These are phyloP conservation scores for Boletus subparvulus DNA, from an alignment of 768 basidiomycete species.

Conservation along the genomic window DNA sequence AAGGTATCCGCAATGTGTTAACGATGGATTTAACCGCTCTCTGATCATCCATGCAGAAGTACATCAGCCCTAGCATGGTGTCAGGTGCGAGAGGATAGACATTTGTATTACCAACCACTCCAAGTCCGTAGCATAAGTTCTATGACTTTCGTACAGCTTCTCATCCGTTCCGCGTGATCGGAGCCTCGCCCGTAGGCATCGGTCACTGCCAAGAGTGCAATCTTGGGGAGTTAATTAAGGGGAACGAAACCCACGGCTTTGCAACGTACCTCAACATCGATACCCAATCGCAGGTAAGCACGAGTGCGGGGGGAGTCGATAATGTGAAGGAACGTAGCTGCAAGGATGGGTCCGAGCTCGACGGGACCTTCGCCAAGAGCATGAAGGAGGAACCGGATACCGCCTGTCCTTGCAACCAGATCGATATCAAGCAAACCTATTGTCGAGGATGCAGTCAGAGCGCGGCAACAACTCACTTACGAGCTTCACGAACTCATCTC, in stretches of 20 bases:
- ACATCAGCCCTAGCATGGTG: constrained; percentile 71
- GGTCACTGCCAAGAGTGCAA: constrained; percentile 85
- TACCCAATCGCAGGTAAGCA: constrained; percentile 71
- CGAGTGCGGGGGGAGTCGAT: constrained; percentile 85
- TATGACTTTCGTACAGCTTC: constrained; percentile 73
- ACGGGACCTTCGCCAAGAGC: constrained; percentile 87
- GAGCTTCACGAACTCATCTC: constrained; percentile 71
- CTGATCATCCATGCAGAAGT: constrained; percentile 89
- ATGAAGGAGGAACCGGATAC: constrained; percentile 82
- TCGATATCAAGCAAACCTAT: constrained; percentile 87
- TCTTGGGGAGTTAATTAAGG: constrained; percentile 40
- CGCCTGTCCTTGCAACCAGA: constrained; percentile 76
- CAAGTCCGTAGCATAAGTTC: constrained; percentile 86
- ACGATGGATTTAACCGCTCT: constrained; percentile 82
- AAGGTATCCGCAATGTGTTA: constrained; percentile 85
- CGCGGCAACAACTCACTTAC: constrained; percentile 4
- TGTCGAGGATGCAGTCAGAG: constrained; percentile 9
- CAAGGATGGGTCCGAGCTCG: constrained; percentile 77
- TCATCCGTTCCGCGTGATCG: constrained; percentile 78
- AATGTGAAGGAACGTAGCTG: constrained; percentile 77
- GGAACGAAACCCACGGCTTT: background rate
- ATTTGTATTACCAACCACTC: constrained; percentile 65
- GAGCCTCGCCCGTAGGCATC: constrained; percentile 87
- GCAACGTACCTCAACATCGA: constrained; percentile 78
- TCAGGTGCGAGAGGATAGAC: constrained; percentile 5